Evolutionary conservation across 2,329 filamentous ascomycete genomes (phyloP).

Genomic region (Trichoderma aggressivum): DNA sequence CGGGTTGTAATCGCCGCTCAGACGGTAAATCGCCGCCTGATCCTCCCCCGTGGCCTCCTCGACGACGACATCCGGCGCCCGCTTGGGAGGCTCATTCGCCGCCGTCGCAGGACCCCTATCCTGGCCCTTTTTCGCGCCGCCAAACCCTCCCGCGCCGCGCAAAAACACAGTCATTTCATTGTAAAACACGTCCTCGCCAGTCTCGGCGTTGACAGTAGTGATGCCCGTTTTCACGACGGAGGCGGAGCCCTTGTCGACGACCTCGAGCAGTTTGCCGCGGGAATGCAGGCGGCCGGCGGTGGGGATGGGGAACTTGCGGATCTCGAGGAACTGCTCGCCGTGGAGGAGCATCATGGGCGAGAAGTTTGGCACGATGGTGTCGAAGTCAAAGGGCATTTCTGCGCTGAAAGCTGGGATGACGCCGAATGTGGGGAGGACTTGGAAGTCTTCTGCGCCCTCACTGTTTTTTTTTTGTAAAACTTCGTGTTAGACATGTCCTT

Average conservation of each 20-base stretch:
- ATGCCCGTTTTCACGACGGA: constrained; percentile 77
- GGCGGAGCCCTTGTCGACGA: constrained; percentile 91
- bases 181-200: constrained; percentile 90
- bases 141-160: constrained; percentile 86
- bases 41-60: constrained; percentile 86
- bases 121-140: constrained; percentile 70
- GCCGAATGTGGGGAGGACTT: constrained; percentile 90
- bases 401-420: constrained; percentile 93
- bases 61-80: constrained; percentile 74
- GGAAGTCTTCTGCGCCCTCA: constrained; percentile 88
- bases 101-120: constrained; percentile 80
- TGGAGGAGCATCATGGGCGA: constrained; percentile 98
- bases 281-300: constrained; percentile 75
- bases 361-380: constrained; percentile 90
- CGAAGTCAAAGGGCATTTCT: constrained; percentile 72
- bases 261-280: constrained; percentile 80
- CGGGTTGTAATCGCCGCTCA: constrained; percentile 94
- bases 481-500: constrained; percentile 3
- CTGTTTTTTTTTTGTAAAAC: constrained; percentile 26
- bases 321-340: constrained; percentile 96
- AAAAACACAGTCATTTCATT: constrained; percentile 95
- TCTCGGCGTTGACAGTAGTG: constrained; percentile 79
- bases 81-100: constrained; percentile 71
- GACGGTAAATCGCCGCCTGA: constrained; percentile 87
- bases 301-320: constrained; percentile 87